These are phyloP conservation scores for Penicillium sp. DNA, from an alignment of 2,329 filamentous ascomycete genomes.

Conservation along the genomic window DNA sequence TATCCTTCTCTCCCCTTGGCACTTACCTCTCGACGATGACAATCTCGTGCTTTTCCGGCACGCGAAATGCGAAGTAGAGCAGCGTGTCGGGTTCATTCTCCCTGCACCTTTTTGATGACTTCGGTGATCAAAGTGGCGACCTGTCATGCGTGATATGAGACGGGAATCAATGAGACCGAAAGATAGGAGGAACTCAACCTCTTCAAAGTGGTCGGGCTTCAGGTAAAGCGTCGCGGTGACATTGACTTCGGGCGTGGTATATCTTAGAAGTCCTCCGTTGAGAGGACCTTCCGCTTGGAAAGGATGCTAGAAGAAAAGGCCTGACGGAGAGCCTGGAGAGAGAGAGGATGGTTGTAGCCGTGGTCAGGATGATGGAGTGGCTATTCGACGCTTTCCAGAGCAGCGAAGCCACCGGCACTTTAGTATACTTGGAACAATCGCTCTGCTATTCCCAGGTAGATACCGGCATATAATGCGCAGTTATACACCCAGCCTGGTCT, in stretches of 20 bases:
- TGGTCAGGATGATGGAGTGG: too few species aligned
- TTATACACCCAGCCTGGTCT: too few species aligned
- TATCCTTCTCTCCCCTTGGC: too few species aligned
- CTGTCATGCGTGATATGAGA: constrained; percentile 18
- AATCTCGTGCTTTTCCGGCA: constrained; percentile 31
- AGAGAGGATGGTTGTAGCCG: background rate
- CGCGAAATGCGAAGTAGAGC: constrained; percentile 30
- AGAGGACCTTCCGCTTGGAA: too few species aligned
- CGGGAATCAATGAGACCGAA: background rate
- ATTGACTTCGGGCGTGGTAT: constrained; percentile 33
- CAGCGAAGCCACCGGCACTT: too few species aligned
- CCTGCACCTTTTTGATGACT: constrained; percentile 30
- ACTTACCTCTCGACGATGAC: constrained; percentile 35
- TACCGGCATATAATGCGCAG: too few species aligned
- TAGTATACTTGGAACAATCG: too few species aligned
- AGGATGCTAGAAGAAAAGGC: too few species aligned
- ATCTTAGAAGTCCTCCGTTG: too few species aligned
- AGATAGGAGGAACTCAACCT: constrained; percentile 21
- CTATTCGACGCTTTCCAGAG: too few species aligned
- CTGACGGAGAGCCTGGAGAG: background rate
- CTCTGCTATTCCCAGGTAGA: too few species aligned
- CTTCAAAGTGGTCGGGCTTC: constrained; percentile 33
- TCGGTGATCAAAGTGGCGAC: constrained; percentile 26
- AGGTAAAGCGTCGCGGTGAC: constrained; percentile 30
- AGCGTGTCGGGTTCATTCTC: constrained; percentile 33